Evolutionary conservation across 2,329 filamentous ascomycete species (phyloP).

Genomic region (Dactylellina drechsleri): DNA sequence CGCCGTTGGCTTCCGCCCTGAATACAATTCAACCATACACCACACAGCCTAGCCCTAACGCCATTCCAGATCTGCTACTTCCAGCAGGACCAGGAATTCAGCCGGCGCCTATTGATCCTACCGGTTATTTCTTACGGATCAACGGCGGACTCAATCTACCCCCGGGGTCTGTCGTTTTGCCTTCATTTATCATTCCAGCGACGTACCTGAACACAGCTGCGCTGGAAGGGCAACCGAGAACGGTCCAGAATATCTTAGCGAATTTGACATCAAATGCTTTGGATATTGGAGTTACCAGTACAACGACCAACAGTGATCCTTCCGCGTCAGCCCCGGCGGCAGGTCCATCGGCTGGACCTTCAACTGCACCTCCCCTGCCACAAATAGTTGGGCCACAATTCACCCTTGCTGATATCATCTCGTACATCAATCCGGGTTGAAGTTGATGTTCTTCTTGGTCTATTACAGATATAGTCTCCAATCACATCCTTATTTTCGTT

Average conservation of each 20-base stretch:
- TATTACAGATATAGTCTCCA: too few relatives aligned
- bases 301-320: not conserved
- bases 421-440: too few relatives aligned
- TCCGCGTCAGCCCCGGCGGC: not conserved
- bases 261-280: slow-evolving; percentile 26
- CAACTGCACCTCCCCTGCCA: too few relatives aligned
- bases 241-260: slow-evolving; percentile 34
- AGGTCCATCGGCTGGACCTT: not conserved
- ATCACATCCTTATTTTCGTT: too few relatives aligned
- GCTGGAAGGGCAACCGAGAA: slow-evolving; percentile 37
- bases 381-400: too few relatives aligned
- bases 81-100: slow-evolving; percentile 1
- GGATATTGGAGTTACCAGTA: slow-evolving; percentile 12
- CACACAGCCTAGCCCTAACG: not conserved
- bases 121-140: slow-evolving; percentile 9
- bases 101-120: slow-evolving; percentile 8
- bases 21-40: slow-evolving; percentile 3
- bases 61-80: not conserved
- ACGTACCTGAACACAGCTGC: slow-evolving; percentile 17
- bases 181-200: slow-evolving; percentile 35
- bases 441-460: too few relatives aligned
- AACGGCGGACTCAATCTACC: not conserved
- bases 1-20: not conserved
- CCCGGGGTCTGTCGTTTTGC: slow-evolving; percentile 26
- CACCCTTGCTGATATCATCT: too few relatives aligned